Base-by-base conservation (phyloP, 306 rosid species). In the Ormosia semicastrata region DNA sequence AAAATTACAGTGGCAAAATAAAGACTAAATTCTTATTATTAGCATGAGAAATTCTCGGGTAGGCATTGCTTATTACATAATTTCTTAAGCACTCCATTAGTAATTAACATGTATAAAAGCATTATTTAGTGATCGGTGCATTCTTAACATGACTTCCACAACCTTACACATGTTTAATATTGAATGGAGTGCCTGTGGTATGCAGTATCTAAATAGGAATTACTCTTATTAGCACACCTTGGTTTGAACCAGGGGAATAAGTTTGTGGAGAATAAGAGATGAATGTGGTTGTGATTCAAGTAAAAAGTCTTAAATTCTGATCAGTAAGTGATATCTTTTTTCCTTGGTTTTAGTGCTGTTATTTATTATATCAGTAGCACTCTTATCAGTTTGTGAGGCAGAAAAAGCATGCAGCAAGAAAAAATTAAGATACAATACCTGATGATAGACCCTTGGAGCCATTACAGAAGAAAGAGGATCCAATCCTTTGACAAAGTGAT, bases 401-500 rank as follows among this genome's bases (percentile, higher is more conserved):
- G 24, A 3, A 5, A 57, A 60, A 46, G 29, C 33, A 29, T 52
- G 41, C 15, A 81, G 4, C 13, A 0, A 32, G 17, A 18, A 12
- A 44, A 29, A 36, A 58, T 9, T 3, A 3, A 30, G 52, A 68
- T 49, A 66, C 46, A 17, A 53, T 30, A 94, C 98, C 98, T 81
- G 83, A 72, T 93, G 98, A 87, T 95, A 93, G 78, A 88, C 80
- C 83, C 97, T 87, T 24, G 98, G 97, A 76, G 97, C 81, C 54
- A 90, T 72, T 71, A 95, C 88, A 77, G 97, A 85, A 70, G 93
- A 80, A 62, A 93, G 43, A 41, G 98, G 97, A 84, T 85, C 89
- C 94, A 90, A 52, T 90, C 91, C 89, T 85, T 77, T 90, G 64
- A 86, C 88, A 77, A 95, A 93, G 85, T 95, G 91, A 90, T 95